Percentiles rank a stretch among this genome's conserved stretches.
phyloP scores from a whole-genome alignment of 2,329 filamentous ascomycete genomes.

The Aspergillus felis region DNA sequence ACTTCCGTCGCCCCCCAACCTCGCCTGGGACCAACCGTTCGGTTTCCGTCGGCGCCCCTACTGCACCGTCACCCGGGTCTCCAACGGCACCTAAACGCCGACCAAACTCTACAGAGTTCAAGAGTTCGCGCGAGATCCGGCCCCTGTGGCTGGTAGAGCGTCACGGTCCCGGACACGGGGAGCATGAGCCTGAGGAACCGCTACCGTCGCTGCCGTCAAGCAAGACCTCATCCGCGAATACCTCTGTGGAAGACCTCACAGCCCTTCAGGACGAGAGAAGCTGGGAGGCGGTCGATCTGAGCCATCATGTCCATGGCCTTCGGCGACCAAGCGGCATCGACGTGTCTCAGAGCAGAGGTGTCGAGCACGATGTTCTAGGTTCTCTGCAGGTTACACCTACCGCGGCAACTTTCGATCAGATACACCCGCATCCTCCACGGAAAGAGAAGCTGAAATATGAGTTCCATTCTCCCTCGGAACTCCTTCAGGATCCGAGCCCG shows the following conservation, averaged over 20 bases:
- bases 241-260: slow-evolving; percentile 43
- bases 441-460: slow-evolving; percentile 43
- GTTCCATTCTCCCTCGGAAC: slow-evolving; percentile 46
- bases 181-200: slow-evolving; percentile 37
- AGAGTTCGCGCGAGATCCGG: slow-evolving; percentile 62
- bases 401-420: slow-evolving; percentile 48
- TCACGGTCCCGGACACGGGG: slow-evolving; percentile 43
- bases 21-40: slow-evolving; percentile 44
- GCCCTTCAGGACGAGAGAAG: slow-evolving; percentile 23
- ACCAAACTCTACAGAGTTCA: slow-evolving; percentile 51
- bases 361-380: slow-evolving; percentile 48
- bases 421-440: slow-evolving; percentile 16
- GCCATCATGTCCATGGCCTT: slow-evolving; percentile 11
- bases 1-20: slow-evolving; percentile 50
- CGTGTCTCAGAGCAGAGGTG: slow-evolving; percentile 27
- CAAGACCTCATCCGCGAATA: slow-evolving; percentile 45
- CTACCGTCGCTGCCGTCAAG: slow-evolving; percentile 51
- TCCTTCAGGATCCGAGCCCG: slow-evolving; percentile 36
- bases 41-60: slow-evolving; percentile 36
- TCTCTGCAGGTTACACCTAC: slow-evolving; percentile 68
- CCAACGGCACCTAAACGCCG: slow-evolving; percentile 46
- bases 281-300: slow-evolving; percentile 30
- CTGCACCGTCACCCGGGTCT: slow-evolving; percentile 37
- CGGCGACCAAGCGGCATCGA: slow-evolving; percentile 25
- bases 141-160: slow-evolving; percentile 79